phyloP scores from a whole-genome alignment of 768 basidiomycete genomes.

The Amanita rubescens region DNA sequence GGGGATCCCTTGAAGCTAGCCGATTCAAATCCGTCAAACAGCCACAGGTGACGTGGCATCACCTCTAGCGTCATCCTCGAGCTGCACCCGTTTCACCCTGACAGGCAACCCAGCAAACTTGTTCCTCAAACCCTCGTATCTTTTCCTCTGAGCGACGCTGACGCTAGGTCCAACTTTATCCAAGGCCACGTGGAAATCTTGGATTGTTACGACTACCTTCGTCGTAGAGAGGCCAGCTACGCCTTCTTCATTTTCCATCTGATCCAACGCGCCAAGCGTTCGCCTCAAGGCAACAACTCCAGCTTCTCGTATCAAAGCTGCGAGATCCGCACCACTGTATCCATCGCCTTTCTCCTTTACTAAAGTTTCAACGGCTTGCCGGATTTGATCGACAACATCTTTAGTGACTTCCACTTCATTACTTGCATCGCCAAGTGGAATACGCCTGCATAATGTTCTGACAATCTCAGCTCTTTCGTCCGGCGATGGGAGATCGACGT shows the following conservation, averaged over 20 bases:
- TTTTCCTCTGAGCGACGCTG: conserved; percentile 65
- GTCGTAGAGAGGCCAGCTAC: conserved; percentile 10
- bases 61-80: conserved; percentile 3
- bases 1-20: too few relatives aligned
- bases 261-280: conserved; percentile 59
- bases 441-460: conserved; percentile 60
- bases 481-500: conserved; percentile 77
- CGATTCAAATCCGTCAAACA: too few relatives aligned
- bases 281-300: conserved; percentile 77
- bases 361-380: conserved; percentile 33
- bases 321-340: conserved; percentile 89
- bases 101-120: conserved; percentile 81
- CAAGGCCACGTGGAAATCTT: conserved; percentile 70
- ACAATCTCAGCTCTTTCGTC: conserved; percentile 80
- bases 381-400: conserved; percentile 12
- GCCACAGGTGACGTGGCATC: too few relatives aligned
- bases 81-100: conserved; percentile 27
- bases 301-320: conserved; percentile 82
- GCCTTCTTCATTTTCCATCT: conserved; percentile 36
- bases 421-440: conserved; percentile 47
- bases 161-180: conserved; percentile 87
- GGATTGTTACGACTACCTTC: conserved; percentile 42
- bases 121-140: conserved; percentile 72
- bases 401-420: conserved; percentile 5
- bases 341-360: conserved; percentile 67